Evolutionary conservation across 768 basidiomycete genomes (phyloP).

Genomic region (Megacollybia marginata): DNA sequence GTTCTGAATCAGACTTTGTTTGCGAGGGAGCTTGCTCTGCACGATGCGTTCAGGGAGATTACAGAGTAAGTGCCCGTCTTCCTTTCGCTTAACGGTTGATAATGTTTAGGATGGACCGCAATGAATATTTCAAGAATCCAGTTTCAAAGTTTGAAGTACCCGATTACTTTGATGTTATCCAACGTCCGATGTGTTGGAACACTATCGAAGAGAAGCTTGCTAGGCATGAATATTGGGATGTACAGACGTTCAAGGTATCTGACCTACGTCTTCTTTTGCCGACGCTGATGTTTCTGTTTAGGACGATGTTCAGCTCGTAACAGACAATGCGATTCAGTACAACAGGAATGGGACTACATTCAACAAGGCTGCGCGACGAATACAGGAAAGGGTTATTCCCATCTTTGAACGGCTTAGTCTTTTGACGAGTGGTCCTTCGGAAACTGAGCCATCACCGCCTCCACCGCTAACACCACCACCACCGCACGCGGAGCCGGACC

Average conservation of each 20-base stretch:
- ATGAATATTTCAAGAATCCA: slow-evolving; percentile 74
- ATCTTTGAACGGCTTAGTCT: slow-evolving; percentile 32
- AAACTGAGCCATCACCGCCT: too few relatives aligned
- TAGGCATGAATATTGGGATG: slow-evolving; percentile 73
- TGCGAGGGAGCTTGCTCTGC: slow-evolving; percentile 53
- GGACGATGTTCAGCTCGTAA: slow-evolving; percentile 79
- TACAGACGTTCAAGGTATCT: slow-evolving; percentile 61
- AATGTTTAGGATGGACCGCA: slow-evolving; percentile 54
- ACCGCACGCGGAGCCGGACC: too few relatives aligned
- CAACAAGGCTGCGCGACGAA: slow-evolving; percentile 61
- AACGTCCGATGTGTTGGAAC: slow-evolving; percentile 84
- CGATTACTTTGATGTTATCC: slow-evolving; percentile 86
- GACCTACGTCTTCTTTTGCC: slow-evolving; percentile 5
- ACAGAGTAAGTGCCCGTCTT: slow-evolving; percentile 41
- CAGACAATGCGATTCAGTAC: slow-evolving; percentile 81
- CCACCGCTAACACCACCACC: too few relatives aligned
- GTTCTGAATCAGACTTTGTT: slow-evolving; percentile 61
- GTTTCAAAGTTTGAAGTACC: slow-evolving; percentile 75
- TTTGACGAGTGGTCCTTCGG: too few relatives aligned
- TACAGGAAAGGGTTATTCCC: slow-evolving; percentile 35
- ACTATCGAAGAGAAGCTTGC: slow-evolving; percentile 79
- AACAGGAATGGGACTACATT: slow-evolving; percentile 70
- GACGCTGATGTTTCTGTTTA: slow-evolving; percentile 17
- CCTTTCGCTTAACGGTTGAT: not conserved
- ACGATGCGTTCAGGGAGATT: slow-evolving; percentile 63